These are phyloP conservation scores for Peltaster fructicola DNA, from an alignment of 2,329 filamentous ascomycete genomes.

Conservation along the genomic window DNA sequence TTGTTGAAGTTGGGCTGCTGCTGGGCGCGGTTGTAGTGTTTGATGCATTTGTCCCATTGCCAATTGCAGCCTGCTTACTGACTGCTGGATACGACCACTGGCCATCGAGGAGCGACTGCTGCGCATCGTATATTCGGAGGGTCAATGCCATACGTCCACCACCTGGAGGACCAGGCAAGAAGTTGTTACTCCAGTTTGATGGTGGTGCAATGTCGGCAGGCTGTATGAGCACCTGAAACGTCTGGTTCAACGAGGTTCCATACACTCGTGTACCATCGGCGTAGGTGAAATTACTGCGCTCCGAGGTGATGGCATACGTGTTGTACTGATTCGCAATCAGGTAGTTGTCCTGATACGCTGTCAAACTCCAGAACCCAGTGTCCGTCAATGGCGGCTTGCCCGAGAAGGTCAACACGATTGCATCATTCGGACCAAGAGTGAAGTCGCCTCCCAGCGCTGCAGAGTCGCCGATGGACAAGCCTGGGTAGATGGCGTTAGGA, in stretches of 20 bases:
- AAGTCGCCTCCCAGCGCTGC: conserved; percentile 1
- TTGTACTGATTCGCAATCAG: conserved; percentile 6
- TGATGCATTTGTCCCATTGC: neutral
- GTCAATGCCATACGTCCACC: conserved; percentile 3
- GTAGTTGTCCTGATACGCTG: conserved; percentile 6
- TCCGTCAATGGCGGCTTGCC: conserved; percentile 6
- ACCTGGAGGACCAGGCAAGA: conserved; percentile 6
- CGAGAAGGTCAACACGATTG: conserved; percentile 9
- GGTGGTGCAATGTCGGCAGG: conserved; percentile 7
- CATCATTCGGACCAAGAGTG: conserved; percentile 5
- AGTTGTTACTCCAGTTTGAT: conserved; percentile 9
- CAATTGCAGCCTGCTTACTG: conserved; percentile 3
- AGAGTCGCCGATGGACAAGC: conserved; percentile 4
- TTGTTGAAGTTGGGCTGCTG: too few species aligned
- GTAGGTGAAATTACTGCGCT: conserved; percentile 8
- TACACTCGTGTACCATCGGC: conserved; percentile 6
- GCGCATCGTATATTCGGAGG: conserved; percentile 6
- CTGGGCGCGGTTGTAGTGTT: too few species aligned
- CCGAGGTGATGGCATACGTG: conserved; percentile 8
- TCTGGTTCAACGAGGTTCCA: conserved; percentile 1
- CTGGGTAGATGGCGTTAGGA: conserved; percentile 7
- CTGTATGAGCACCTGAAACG: conserved; percentile 8
- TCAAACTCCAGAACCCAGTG: conserved; percentile 9
- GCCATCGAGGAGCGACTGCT: conserved; percentile 5
- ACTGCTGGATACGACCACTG: conserved; percentile 6